Evolutionary conservation across 805 yeast species (phyloP).

Genomic region (Ogataea henricii): DNA sequence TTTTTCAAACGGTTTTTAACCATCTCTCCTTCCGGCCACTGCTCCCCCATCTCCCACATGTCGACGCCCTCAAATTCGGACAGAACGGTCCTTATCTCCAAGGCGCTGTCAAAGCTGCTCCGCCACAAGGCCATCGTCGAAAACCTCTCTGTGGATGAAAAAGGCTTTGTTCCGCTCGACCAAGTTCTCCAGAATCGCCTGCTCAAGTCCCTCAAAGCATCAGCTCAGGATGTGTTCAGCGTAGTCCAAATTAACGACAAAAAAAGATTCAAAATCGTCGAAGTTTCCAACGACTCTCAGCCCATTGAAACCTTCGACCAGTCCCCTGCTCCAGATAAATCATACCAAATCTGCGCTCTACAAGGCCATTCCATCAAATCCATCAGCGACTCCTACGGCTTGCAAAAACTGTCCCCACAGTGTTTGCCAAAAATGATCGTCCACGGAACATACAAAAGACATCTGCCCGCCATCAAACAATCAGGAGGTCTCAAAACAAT

Average conservation of each 20-base stretch:
- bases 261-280: conserved; percentile 60
- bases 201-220: conserved; percentile 56
- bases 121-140: conserved; percentile 86
- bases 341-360: conserved; percentile 69
- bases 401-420: conserved; percentile 18
- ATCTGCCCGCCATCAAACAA: conserved; percentile 48
- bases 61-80: neutral
- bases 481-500: conserved; percentile 63
- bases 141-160: conserved; percentile 57
- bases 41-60: neutral
- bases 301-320: conserved; percentile 6
- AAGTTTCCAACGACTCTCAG: conserved; percentile 5
- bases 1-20: neutral
- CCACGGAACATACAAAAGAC: conserved; percentile 73
- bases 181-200: conserved; percentile 58
- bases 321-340: conserved; percentile 21
- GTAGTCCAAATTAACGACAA: conserved; percentile 71
- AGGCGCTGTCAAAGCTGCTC: conserved; percentile 70
- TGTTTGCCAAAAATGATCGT: conserved; percentile 57
- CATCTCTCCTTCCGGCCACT: neutral
- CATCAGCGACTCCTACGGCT: conserved; percentile 42
- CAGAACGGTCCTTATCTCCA: conserved; percentile 51
- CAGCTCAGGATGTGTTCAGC: conserved; percentile 55
- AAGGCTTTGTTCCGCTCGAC: conserved; percentile 64
- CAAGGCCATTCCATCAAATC: conserved; percentile 82